Evolutionary conservation across 768 basidiomycete genomes (phyloP), one percentile per base, ranked within the genome.

Genomic region (Cubamyces sp.): DNA sequence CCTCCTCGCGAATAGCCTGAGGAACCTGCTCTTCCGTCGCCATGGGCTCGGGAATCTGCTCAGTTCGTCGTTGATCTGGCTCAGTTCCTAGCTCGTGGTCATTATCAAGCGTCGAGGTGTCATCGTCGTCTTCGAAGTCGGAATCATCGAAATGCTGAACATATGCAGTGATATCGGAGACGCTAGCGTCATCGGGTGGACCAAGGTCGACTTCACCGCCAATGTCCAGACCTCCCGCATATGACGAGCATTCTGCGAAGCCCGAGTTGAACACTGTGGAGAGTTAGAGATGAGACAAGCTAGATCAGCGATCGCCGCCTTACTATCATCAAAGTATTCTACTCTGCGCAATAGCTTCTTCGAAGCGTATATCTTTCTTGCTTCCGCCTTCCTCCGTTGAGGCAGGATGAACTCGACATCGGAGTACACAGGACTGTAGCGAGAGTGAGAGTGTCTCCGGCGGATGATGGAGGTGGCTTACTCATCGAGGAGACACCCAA

Each of bases 371-470:
- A 95, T 90, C 16, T 70, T 69, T 16, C 79, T 73, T 26, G 74
- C 73, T 16, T 75, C 75, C 26, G 77, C 72, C 23, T 73, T 72
- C 37, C 79, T 70, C 34, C 75, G 75, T 45, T 77, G 75, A 0
- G 90, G 89, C 30, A 94, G 76, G 19, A 93, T 76, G 65, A 95
- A 94, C 71, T 89, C 87, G 18, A 94, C 84, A 68, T 95, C 92
- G 6, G 92, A 92, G 67, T 94, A 94, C 14, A 82, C 70, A n/a
- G 89, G 89, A 68, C 69, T 68, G 30, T 48, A 40, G 0, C 16
- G 16, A 11, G 18, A 5, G 6, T 56, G n/a, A 48, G 52, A 23
- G n/a, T 1, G 8, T 8, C 4, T 1, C 37, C n/a, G 30, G 6
- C 7, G 1, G 2, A 48, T 21, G 5, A 18, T 21, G 1, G 15